Evolutionary conservation across 495 filamentous ascomycete genomes (phyloP), one percentile per base, ranked within the genome.

Genomic region (Xylaria longipes): DNA sequence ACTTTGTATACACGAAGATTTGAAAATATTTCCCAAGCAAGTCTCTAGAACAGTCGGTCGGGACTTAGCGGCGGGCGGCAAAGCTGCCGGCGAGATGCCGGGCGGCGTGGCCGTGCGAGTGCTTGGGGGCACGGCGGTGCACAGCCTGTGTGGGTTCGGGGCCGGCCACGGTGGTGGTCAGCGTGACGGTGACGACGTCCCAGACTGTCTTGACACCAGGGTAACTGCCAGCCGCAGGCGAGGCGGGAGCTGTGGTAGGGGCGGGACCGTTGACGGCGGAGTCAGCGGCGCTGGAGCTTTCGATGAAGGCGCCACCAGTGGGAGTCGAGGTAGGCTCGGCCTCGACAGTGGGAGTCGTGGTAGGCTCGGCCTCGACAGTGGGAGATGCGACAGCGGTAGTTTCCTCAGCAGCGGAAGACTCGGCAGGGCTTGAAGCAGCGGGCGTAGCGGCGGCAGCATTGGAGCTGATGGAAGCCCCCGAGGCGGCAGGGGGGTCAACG

Each of bases 171-270:
- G 74, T 77, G 58, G 75, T 76, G 37, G 74, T 75, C 41, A 74
- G 74, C 74, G 85, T 87, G 72, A 86, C 86, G 69, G 84, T 83
- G 31, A 87, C 78, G 71, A 87, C 85, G 69, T 82, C 85, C 74
- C 84, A 85, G 60, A 91, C 82, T 6, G 89, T 91, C 78, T 85
- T 87, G 64, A 80, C 73, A 68, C 84, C 33, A 64, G 81, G 57
- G 70, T 80, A 33, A 37, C 41, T 61, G 29, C 75, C 76, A 73
- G 86, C 82, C 70, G 82, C 50, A 41, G 80, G 69, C 25, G 82
- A 73, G 41, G 80, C 80, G 76, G 89, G 82, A 39, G 73, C 29
- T 1, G 45, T 11, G 6, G 60, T 65, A 5, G 68, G 27, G n/a
- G 43, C 56, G 12, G 56, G 57, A 9, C 45, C 45, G 1, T 45